Evolutionary conservation across 805 yeast genomes (phyloP).

Genomic region (Saccharomycopsis sp.): DNA sequence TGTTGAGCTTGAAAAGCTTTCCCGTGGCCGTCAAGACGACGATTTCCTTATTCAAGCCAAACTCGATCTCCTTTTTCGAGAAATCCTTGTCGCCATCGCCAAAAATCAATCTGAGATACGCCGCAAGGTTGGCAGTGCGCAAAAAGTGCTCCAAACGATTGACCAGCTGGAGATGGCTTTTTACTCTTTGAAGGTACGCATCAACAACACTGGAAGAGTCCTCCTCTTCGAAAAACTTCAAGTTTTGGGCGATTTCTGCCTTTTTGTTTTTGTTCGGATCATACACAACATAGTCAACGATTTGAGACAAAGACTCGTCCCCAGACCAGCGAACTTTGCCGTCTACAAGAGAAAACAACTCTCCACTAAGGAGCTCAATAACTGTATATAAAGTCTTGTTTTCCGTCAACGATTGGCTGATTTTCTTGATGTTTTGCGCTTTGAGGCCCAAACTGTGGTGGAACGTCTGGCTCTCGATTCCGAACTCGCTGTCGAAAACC

Average conservation of each 20-base stretch:
- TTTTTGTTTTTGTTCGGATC: constrained; percentile 21
- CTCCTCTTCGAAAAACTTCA: constrained; percentile 20
- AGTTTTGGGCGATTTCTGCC: neutral
- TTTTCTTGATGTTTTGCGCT: neutral
- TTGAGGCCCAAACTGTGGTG: constrained; percentile 4
- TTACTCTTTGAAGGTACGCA: constrained; percentile 29
- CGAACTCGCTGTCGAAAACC: constrained; percentile 24
- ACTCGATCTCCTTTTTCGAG: constrained; percentile 26
- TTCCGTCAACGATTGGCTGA: neutral
- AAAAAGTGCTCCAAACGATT: constrained; percentile 11
- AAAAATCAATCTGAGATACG: constrained; percentile 20
- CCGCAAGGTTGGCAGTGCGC: neutral
- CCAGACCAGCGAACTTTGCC: constrained; percentile 33
- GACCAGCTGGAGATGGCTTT: constrained; percentile 23
- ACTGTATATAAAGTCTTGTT: constrained; percentile 1
- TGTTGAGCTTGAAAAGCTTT: constrained; percentile 37
- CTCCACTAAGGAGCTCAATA: constrained; percentile 5
- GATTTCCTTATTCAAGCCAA: constrained; percentile 42
- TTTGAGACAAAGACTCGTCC: constrained; percentile 37
- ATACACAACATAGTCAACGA: constrained; percentile 31
- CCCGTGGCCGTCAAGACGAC: constrained; percentile 36
- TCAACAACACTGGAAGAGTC: constrained; percentile 12
- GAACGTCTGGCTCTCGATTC: constrained; percentile 10
- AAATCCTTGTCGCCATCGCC: constrained; percentile 16
- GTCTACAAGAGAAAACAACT: constrained; percentile 19